These are phyloP conservation scores for Geotrichum reessii DNA, from an alignment of 1,139 yeast species.

Conservation along the genomic window DNA sequence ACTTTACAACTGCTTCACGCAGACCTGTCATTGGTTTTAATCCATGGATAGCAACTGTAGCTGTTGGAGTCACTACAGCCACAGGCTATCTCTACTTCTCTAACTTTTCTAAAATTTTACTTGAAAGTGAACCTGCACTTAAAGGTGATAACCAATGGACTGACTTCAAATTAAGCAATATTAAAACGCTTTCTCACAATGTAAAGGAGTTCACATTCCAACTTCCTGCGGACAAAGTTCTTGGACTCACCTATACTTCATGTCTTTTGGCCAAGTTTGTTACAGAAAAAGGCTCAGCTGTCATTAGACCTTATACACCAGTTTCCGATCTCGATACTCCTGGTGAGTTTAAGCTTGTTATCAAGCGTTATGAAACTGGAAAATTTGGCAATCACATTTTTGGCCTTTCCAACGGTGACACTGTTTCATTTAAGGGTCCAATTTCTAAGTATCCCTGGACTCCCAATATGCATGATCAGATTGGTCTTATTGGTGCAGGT, in stretches of 20 bases:
- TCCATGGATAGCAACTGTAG: conserved; percentile 1
- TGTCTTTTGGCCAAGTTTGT: conserved; percentile 67
- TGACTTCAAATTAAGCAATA: conserved; percentile 41
- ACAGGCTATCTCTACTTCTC: conserved; percentile 9
- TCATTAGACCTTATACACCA: conserved; percentile 96
- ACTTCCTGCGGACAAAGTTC: conserved; percentile 61
- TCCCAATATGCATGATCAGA: conserved; percentile 72
- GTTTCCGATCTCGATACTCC: conserved; percentile 59
- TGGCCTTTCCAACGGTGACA: conserved; percentile 68
- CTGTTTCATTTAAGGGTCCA: conserved; percentile 92
- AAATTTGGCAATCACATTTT: conserved; percentile 75
- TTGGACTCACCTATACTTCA: conserved; percentile 81
- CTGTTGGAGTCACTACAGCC: conserved; percentile 2
- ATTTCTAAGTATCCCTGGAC: conserved; percentile 87
- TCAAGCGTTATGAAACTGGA: conserved; percentile 81
- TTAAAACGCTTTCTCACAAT: conserved; percentile 49
- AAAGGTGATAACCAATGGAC: conserved; percentile 17
- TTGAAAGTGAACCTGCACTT: conserved; percentile 10
- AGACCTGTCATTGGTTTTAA: neutral
- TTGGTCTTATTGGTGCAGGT: conserved; percentile 92
- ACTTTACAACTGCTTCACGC: neutral
- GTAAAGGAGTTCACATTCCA: conserved; percentile 62
- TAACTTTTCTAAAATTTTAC: conserved; percentile 1
- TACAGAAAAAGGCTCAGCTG: conserved; percentile 79
- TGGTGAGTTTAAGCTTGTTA: conserved; percentile 73